Percentiles rank a stretch among this genome's conserved stretches.
Conservation (phyloP, 2,329 filamentous ascomycete species). For the Torrubiella hemipterigena region DNA sequence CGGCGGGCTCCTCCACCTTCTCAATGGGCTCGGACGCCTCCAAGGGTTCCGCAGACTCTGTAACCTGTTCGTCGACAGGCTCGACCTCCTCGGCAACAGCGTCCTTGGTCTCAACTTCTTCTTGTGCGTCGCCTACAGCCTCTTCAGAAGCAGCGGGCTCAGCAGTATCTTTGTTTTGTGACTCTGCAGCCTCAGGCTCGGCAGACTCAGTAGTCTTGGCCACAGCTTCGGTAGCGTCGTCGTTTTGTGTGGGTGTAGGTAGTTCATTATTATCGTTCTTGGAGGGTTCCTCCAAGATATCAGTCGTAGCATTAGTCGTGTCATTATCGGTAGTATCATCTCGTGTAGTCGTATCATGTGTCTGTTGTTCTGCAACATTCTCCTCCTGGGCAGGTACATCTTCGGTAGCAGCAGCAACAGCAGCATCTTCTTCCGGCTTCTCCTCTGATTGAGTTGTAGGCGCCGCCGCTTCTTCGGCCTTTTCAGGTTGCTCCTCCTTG, state of each 20-base stretch:
- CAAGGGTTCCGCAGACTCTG: background rate
- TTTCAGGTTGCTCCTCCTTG: constrained; percentile 6
- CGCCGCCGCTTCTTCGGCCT: constrained; percentile 3
- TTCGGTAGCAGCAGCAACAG: constrained; percentile 2
- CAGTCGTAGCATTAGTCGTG: constrained; percentile 1
- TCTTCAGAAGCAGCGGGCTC: background rate
- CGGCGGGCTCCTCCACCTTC: no score
- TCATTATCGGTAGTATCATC: constrained; percentile 5
- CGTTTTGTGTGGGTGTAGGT: no score
- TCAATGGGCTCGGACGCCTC: no score
- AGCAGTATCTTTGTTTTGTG: background rate
- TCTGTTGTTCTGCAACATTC: background rate
- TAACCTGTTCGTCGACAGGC: background rate
- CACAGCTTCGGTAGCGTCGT: background rate
- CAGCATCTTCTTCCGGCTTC: background rate
- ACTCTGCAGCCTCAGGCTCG: background rate
- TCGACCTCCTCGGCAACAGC: constrained; percentile 3
- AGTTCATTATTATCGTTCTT: background rate
- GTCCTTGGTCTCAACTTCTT: background rate
- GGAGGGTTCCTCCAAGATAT: background rate
- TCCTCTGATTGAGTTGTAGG: constrained; percentile 1
- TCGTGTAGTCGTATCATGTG: constrained; percentile 7
- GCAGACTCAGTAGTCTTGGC: constrained; percentile 5
- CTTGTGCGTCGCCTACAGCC: background rate
- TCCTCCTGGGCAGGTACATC: constrained; percentile 7